Conservation (phyloP, 2,329 filamentous ascomycete genomes). For the Pseudogymnoascus verrucosus region DNA sequence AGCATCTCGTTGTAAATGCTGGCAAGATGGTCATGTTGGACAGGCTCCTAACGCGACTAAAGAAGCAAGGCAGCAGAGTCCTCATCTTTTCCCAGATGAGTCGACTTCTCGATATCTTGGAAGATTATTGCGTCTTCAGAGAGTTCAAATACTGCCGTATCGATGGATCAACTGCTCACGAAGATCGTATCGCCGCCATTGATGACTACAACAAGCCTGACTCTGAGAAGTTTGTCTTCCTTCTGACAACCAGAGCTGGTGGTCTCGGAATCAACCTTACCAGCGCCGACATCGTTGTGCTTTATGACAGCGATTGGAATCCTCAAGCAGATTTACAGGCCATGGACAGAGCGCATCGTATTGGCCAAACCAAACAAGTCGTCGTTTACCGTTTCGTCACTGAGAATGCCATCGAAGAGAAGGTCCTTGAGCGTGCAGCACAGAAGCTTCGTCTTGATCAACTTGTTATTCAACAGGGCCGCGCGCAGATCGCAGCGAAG, state of each 20-base stretch:
- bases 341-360: slow-evolving; percentile 97
- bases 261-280: slow-evolving; percentile 96
- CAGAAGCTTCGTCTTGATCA: slow-evolving; percentile 96
- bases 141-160: slow-evolving; percentile 96
- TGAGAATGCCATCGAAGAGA: slow-evolving; percentile 96
- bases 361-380: slow-evolving; percentile 97
- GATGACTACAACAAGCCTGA: slow-evolving; percentile 96
- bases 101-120: slow-evolving; percentile 88
- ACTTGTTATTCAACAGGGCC: slow-evolving; percentile 94
- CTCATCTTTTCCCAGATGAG: slow-evolving; percentile 99
- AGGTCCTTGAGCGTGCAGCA: slow-evolving; percentile 90
- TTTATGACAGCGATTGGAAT: slow-evolving; percentile 99
- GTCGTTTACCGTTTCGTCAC: slow-evolving; percentile 95
- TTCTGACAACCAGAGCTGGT: slow-evolving; percentile 90
- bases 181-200: slow-evolving; percentile 94
- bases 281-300: slow-evolving; percentile 85
- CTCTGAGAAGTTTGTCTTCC: slow-evolving; percentile 94
- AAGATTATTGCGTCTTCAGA: slow-evolving; percentile 96
- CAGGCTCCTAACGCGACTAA: slow-evolving; percentile 75
- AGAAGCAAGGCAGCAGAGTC: slow-evolving; percentile 84
- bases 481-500: slow-evolving; percentile 83
- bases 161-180: slow-evolving; percentile 91
- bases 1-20: slow-evolving; percentile 86
- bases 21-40: slow-evolving; percentile 98
- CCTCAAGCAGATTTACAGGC: slow-evolving; percentile 96